Base-by-base conservation (phyloP, 768 basidiomycete genomes). In the Xerocomus brunneocitrinus region DNA sequence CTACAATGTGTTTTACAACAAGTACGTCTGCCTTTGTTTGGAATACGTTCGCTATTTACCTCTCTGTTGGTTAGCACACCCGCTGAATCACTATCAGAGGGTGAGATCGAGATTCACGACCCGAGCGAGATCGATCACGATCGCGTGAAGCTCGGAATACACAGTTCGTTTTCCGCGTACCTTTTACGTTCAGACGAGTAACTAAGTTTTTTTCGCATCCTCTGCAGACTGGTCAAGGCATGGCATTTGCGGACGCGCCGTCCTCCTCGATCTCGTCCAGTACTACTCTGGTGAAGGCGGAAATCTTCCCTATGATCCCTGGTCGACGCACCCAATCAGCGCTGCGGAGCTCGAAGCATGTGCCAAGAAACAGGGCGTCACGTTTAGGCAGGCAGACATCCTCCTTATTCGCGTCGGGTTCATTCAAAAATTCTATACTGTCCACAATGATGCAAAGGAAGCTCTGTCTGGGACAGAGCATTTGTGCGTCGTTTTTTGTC, bases 161-260 rank as follows among this genome's bases (percentile, higher is more conserved):
- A 88, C 60, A 85, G 85, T 86, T 55, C 3, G 83, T 73, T n/a
- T 16, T 34, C 16, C 16, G 36, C 12, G 16, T 10, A 13, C 10
- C 49, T 41, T 27, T 4, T 22, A 24, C n/a, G 3, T 14, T 12
- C 22, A 16, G 4, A 4, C 14, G 19, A 47, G 39, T 47, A 19
- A 50, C 48, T 9, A 6, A 34, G 40, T 19, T 31, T 2, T 2
- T 31, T 31, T 8, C 4, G 30, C 30, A 31, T 31, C 27, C 27
- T 25, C 30, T 41, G 13, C 42, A 86, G 85, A 86, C 62, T 87
- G 83, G 85, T 81, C 85, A 1, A 76, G 75, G 19, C 85, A 85
- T 60, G 84, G 85, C 1, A 85, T 86, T 40, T 83, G 82, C 49
- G 84, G 85, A 1, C 78, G 85, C 3, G 85, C 84, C 19, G 81